A percentile compares a stretch with the other conserved stretches of the same genome.
Conservation (phyloP, 176 grass and related monocot genomes). For the Calamus simplicifolius region DNA sequence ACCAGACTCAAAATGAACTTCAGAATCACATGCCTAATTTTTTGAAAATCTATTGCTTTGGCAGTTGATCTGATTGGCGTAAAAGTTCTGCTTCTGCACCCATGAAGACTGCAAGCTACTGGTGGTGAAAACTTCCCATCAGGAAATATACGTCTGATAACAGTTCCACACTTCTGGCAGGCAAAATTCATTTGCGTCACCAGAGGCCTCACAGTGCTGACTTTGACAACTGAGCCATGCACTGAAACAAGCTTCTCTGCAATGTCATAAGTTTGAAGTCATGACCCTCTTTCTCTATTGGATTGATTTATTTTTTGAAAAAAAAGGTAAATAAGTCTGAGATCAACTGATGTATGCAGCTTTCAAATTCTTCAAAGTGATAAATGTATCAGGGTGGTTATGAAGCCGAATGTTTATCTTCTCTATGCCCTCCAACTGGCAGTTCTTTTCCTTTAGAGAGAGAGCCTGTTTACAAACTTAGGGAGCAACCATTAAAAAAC, state of each 20-base stretch:
- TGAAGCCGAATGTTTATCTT: conserved; percentile 87
- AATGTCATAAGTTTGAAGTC: conserved; percentile 15
- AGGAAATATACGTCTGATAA: conserved; percentile 31
- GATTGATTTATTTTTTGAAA: not conserved
- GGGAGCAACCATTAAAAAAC: not conserved
- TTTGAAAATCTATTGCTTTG: conserved; percentile 87
- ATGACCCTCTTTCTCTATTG: conserved; percentile 10
- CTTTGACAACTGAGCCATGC: conserved; percentile 75
- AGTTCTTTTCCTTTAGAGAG: conserved; percentile 6
- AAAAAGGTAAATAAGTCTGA: conserved; percentile 5
- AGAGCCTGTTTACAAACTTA: conserved; percentile 35
- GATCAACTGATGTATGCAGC: conserved; percentile 66
- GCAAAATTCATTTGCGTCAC: conserved; percentile 50
- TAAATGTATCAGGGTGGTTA: conserved; percentile 44
- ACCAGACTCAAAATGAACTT: not conserved
- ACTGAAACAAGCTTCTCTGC: conserved; percentile 75
- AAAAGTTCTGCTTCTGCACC: conserved; percentile 84
- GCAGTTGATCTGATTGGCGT: conserved; percentile 51
- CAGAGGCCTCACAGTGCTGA: conserved; percentile 80
- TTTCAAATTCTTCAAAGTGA: conserved; percentile 79
- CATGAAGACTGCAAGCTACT: conserved; percentile 41
- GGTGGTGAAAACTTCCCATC: conserved; percentile 91
- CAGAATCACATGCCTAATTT: conserved; percentile 59
- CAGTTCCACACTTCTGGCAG: conserved; percentile 54
- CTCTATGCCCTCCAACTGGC: conserved; percentile 25